These are phyloP conservation scores for Blepharisma undulans DNA, from an alignment of 169 alveolate species.

Conservation along the genomic window DNA sequence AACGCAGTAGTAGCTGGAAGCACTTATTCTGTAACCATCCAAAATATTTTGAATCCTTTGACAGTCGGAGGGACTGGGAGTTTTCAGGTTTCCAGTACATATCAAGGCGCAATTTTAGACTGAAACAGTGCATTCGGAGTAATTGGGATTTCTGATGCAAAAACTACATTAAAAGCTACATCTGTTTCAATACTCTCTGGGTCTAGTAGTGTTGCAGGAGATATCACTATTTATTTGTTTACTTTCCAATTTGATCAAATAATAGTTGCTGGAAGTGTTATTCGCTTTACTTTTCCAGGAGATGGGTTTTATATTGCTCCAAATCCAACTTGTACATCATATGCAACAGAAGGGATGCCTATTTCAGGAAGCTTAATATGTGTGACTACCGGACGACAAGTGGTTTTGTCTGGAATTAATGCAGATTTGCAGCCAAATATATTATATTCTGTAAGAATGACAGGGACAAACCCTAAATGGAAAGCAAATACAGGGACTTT, in stretches of 20 bases:
- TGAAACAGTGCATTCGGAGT: conserved; percentile 17
- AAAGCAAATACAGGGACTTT: not conserved
- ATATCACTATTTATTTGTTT: conserved; percentile 1
- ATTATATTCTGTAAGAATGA: not conserved
- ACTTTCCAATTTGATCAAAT: not conserved
- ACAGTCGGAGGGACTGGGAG: conserved; percentile 41
- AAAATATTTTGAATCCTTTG: conserved; percentile 10
- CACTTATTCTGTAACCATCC: conserved; percentile 10
- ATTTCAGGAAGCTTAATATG: conserved; percentile 1
- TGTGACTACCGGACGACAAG: not conserved
- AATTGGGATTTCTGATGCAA: conserved; percentile 3
- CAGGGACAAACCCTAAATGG: conserved; percentile 31
- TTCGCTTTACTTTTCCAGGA: conserved; percentile 36
- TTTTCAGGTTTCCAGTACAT: not conserved
- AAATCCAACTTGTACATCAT: conserved; percentile 17
- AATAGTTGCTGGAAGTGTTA: conserved; percentile 5
- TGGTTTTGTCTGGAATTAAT: not conserved
- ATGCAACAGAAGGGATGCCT: not conserved
- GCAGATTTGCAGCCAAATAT: not conserved
- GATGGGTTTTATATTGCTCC: not conserved
- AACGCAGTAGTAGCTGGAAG: not conserved
- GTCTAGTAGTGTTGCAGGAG: conserved; percentile 12
- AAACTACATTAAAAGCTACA: not conserved
- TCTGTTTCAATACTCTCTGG: not conserved
- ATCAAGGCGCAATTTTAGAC: not conserved